Evolutionary conservation across 2,329 filamentous ascomycete genomes (phyloP), one percentile per base, ranked within the genome.

Genomic region (Botrytis cinerea): DNA sequence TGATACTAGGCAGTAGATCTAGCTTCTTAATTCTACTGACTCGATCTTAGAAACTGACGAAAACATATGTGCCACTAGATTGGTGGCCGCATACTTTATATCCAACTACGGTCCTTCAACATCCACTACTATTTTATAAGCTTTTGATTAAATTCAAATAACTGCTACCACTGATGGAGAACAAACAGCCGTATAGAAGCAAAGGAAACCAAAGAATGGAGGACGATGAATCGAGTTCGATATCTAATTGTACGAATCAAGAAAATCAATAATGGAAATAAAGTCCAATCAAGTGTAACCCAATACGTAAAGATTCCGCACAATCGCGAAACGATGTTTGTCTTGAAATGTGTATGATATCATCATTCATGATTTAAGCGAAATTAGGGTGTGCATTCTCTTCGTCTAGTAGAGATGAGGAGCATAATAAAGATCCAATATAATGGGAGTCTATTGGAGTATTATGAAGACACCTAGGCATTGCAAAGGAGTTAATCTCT

Each of bases 241-340:
- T 54, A 25, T 14, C 48, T n/a, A n/a, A n/a, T 54, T n/a, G 14
- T n/a, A n/a, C 3, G 1, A 7, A 54, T 16, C 2, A 54, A 54
- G 12, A n/a, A 6, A 54, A 25, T 0, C 12, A 54, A 54, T 2
- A 12, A n/a, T 0, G 12, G 16, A 16, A n/a, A n/a, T 2, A 1
- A 54, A 54, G 5, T 54, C 48, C 7, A 54, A 57, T 2, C 9
- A 28, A 14, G 2, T 28, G 51, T 18, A 32, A 7, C 28, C 7
- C 28, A 16, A 57, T 18, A 28, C n/a, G 18, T 57, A 9, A 28
- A 9, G 1, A 28, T 57, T 7, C 8, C 3, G 0, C 28, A 18
- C 7, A 57, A 18, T 6, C 16, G 16, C 7, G n/a, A 16, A 28
- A 32, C 3, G n/a, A 57, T 32, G 16, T 14, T 18, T n/a, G 28